These are phyloP conservation scores for Bullera alba DNA, from an alignment of 768 basidiomycete species.

Conservation along the genomic window DNA sequence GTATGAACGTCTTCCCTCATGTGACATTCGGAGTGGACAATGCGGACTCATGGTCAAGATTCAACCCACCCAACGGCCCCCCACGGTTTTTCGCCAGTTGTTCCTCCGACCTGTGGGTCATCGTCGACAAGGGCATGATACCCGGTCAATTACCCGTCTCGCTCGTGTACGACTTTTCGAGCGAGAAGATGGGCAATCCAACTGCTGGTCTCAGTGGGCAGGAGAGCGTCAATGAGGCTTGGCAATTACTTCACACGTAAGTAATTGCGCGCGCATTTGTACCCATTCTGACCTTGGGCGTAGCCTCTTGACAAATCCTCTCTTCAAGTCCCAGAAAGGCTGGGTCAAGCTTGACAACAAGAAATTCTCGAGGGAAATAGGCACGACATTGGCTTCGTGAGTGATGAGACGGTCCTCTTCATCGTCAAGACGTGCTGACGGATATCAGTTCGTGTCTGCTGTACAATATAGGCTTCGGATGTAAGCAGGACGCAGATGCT, in stretches of 20 bases:
- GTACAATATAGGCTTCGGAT: constrained; percentile 34
- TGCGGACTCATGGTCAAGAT: constrained; percentile 2
- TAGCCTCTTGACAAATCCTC: constrained; percentile 30
- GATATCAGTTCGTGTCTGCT: constrained; percentile 12
- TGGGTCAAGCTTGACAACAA: constrained; percentile 31
- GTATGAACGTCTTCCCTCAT: constrained; percentile 29
- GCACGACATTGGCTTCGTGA: constrained; percentile 13
- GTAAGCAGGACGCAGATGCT: constrained; percentile 21
- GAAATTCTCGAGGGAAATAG: constrained; percentile 18
- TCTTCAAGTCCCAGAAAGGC: constrained; percentile 34
- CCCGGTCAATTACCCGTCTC: constrained; percentile 26
- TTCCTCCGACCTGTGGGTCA: constrained; percentile 27
- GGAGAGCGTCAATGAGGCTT: constrained; percentile 25
- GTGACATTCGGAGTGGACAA: constrained; percentile 12
- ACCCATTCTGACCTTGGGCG: neutral
- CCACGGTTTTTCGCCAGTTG: constrained; percentile 28
- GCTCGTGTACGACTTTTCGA: constrained; percentile 16
- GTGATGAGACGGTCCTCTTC: neutral
- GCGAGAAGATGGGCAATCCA: constrained; percentile 30
- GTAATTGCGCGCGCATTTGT: neutral
- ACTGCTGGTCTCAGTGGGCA: constrained; percentile 7
- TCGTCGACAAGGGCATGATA: constrained; percentile 22
- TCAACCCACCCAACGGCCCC: constrained; percentile 3
- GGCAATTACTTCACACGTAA: constrained; percentile 26
- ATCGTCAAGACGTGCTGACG: neutral